phyloP scores from a whole-genome alignment of 495 filamentous ascomycete genomes.

The Filosporella fistucella region DNA sequence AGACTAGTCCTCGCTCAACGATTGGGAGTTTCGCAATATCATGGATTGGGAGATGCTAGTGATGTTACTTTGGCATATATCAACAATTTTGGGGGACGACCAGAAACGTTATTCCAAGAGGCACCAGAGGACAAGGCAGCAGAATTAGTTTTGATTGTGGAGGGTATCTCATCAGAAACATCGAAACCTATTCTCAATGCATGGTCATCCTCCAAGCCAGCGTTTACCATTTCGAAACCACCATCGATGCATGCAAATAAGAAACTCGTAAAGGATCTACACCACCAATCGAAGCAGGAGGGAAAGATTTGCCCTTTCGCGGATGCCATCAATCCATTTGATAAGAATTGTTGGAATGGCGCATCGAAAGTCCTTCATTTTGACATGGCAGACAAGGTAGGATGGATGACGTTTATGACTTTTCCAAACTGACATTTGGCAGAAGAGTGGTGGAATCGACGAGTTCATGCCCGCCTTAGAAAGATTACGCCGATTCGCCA shows the following conservation, averaged over 20 bases:
- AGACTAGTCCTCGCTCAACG: constrained; percentile 37
- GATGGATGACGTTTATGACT: not conserved
- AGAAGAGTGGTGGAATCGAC: constrained; percentile 1
- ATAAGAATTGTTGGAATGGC: constrained; percentile 40
- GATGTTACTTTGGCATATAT: constrained; percentile 23
- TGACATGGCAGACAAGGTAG: constrained; percentile 16
- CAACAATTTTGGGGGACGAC: constrained; percentile 21
- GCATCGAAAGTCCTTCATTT: constrained; percentile 31
- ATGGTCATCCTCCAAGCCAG: constrained; percentile 25
- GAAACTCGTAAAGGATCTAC: constrained; percentile 27
- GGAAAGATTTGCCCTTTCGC: constrained; percentile 32
- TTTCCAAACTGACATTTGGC: not conserved
- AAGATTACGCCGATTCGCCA: constrained; percentile 14
- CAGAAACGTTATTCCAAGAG: constrained; percentile 33
- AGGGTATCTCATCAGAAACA: constrained; percentile 33
- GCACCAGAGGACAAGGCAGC: constrained; percentile 26
- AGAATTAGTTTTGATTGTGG: constrained; percentile 46
- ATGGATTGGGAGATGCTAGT: constrained; percentile 16
- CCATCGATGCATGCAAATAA: constrained; percentile 34
- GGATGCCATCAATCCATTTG: constrained; percentile 35
- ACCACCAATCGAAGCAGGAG: constrained; percentile 19
- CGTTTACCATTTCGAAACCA: constrained; percentile 37
- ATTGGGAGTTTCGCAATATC: constrained; percentile 28
- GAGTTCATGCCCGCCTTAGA: constrained; percentile 12
- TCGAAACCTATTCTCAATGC: constrained; percentile 28